These are phyloP conservation scores for Gossypium trilobum DNA, from an alignment of 441 rosid genomes.

Conservation along the genomic window DNA sequence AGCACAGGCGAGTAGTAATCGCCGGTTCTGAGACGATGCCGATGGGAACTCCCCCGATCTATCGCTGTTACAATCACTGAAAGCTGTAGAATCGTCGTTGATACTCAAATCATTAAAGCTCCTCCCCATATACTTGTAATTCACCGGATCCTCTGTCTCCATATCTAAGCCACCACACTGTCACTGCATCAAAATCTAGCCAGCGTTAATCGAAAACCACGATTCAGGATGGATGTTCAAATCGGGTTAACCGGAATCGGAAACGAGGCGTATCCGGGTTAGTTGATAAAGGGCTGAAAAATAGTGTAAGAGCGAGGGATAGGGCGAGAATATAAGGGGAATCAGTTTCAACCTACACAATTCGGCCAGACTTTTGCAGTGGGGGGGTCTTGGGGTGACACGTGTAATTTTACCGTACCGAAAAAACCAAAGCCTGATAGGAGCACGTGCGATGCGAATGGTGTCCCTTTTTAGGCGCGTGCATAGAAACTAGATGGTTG, in stretches of 20 bases:
- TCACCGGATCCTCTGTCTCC: slow-evolving; percentile 30
- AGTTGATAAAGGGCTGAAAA: neutral
- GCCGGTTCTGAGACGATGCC: slow-evolving; percentile 54
- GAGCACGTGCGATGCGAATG: slow-evolving; percentile 48
- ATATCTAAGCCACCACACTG: slow-evolving; percentile 13
- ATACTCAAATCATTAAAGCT: slow-evolving; percentile 28
- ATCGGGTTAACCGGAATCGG: neutral
- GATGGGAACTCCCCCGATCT: slow-evolving; percentile 77
- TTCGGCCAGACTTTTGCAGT: slow-evolving; percentile 14
- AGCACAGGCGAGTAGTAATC: slow-evolving; percentile 51
- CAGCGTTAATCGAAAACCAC: neutral
- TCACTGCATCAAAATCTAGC: slow-evolving; percentile 21
- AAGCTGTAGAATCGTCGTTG: slow-evolving; percentile 56
- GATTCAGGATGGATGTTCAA: neutral
- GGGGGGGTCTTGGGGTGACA: slow-evolving; percentile 19
- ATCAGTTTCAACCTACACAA: neutral
- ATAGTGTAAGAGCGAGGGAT: neutral
- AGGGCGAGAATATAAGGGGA: slow-evolving; percentile 10
- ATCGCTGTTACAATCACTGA: slow-evolving; percentile 89
- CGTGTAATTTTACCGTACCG: slow-evolving; percentile 23
- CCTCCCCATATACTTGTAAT: slow-evolving; percentile 40
- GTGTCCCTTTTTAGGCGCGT: slow-evolving; percentile 30
- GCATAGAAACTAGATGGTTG: slow-evolving; percentile 22
- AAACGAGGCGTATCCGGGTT: neutral
- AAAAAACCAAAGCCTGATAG: slow-evolving; percentile 16